phyloP scores from a whole-genome alignment of 202 grass and related monocot species.

The Tripidium arundinaceum region DNA sequence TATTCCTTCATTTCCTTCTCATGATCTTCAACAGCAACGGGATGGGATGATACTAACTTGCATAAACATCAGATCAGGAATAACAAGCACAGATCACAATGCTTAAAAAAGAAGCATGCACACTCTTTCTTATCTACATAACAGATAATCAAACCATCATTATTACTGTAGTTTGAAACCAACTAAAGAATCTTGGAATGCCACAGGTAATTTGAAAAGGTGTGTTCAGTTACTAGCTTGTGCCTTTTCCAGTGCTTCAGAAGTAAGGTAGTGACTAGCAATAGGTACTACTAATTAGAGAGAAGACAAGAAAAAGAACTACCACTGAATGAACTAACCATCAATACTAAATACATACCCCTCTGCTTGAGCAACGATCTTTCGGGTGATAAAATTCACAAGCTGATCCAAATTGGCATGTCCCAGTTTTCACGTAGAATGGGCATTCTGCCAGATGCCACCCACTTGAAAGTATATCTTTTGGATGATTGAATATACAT shows the following conservation, averaged over 20 bases:
- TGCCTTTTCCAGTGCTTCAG: neutral
- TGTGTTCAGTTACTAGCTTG: too few relatives aligned
- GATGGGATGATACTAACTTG: conserved; percentile 38
- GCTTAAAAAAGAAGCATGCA: conserved; percentile 9
- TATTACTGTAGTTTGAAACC: too few relatives aligned
- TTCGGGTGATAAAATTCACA: conserved; percentile 51
- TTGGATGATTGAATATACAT: conserved; percentile 71
- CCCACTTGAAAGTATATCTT: conserved; percentile 30
- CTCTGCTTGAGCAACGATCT: conserved; percentile 13
- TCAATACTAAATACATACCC: conserved; percentile 25
- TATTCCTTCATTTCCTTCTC: conserved; percentile 14
- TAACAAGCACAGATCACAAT: too few relatives aligned
- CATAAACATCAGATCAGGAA: too few relatives aligned
- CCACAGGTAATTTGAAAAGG: too few relatives aligned
- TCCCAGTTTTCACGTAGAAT: conserved; percentile 27
- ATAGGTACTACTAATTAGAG: conserved; percentile 19
- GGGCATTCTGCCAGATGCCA: conserved; percentile 41
- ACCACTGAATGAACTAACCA: neutral
- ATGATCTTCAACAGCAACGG: conserved; percentile 26
- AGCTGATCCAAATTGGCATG: conserved; percentile 30
- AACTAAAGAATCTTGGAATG: conserved; percentile 18
- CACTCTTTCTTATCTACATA: too few relatives aligned
- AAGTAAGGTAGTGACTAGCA: neutral
- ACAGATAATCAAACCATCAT: too few relatives aligned
- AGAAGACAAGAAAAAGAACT: conserved; percentile 32